A percentile compares a stretch with the other conserved stretches of the same genome.
phyloP scores from a whole-genome alignment of 768 basidiomycete genomes.

The Rubroboletus satanas region DNA sequence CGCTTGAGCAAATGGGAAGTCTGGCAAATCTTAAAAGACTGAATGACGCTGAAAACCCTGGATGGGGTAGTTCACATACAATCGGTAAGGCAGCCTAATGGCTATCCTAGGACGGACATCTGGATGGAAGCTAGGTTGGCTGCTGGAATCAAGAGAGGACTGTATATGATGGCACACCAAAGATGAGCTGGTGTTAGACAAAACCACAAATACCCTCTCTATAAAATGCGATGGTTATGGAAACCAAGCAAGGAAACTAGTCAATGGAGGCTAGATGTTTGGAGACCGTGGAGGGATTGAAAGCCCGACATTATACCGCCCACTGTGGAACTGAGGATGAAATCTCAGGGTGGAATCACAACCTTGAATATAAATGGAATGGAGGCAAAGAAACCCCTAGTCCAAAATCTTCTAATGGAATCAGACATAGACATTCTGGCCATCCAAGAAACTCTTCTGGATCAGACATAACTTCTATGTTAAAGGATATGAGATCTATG shows the following conservation, averaged over 20 bases:
- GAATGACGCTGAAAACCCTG: background rate
- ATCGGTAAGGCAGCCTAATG: background rate
- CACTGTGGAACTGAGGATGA: background rate
- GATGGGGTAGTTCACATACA: background rate
- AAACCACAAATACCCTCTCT: background rate
- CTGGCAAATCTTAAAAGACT: background rate
- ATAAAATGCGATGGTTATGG: background rate
- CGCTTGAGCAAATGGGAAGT: background rate
- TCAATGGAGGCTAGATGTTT: background rate
- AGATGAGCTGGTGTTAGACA: background rate
- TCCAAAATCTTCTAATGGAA: background rate
- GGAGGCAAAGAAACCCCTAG: background rate
- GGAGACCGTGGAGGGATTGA: background rate
- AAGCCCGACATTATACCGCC: rapidly evolving
- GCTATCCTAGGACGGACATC: background rate
- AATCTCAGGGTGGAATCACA: background rate
- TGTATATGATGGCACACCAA: background rate
- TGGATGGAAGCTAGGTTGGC: background rate
- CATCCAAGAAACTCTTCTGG: background rate
- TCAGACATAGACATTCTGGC: background rate
- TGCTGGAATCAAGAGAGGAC: background rate
- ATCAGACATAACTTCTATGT: too few species aligned
- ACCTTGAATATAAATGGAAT: background rate
- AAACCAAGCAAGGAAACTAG: background rate
- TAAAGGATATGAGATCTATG: too few species aligned